Evolutionary conservation across 345 rosid genomes (phyloP).

Genomic region (Limnanthes douglasii): DNA sequence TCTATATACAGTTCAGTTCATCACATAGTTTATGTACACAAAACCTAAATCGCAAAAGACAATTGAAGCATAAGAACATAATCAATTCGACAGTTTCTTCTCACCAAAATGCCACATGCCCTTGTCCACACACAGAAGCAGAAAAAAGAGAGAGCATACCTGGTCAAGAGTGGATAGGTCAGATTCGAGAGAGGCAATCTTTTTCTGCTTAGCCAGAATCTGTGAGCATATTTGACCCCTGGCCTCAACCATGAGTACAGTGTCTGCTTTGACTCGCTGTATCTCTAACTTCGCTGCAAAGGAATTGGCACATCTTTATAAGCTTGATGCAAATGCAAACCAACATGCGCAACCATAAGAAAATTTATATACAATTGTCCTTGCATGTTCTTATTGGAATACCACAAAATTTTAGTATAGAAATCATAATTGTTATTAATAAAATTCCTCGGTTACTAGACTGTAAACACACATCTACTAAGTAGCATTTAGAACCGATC

Average conservation of each 20-base stretch:
- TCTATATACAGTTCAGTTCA: too few relatives aligned
- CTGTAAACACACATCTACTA: too few relatives aligned
- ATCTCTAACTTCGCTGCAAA: conserved; percentile 35
- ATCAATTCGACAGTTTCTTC: not conserved
- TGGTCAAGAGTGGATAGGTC: conserved; percentile 48
- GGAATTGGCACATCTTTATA: not conserved
- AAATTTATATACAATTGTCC: too few relatives aligned
- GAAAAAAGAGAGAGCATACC: conserved; percentile 16
- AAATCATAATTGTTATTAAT: too few relatives aligned
- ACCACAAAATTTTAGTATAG: too few relatives aligned
- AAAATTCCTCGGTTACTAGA: too few relatives aligned
- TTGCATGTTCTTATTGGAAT: too few relatives aligned
- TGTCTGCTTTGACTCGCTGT: conserved; percentile 29
- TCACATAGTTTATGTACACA: too few relatives aligned
- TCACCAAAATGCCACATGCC: not conserved
- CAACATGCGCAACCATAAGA: too few relatives aligned
- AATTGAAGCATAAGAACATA: not conserved
- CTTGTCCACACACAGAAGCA: not conserved
- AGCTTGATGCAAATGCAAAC: conserved; percentile 1
- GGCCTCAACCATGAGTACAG: conserved; percentile 27
- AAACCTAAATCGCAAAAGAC: not conserved
- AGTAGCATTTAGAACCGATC: too few relatives aligned
- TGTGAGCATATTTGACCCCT: conserved; percentile 47
- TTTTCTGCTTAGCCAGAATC: conserved; percentile 44
- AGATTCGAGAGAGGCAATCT: conserved; percentile 30